These are phyloP conservation scores for Sistotremastrum niveocremeum DNA, from an alignment of 768 basidiomycete genomes.

Conservation along the genomic window DNA sequence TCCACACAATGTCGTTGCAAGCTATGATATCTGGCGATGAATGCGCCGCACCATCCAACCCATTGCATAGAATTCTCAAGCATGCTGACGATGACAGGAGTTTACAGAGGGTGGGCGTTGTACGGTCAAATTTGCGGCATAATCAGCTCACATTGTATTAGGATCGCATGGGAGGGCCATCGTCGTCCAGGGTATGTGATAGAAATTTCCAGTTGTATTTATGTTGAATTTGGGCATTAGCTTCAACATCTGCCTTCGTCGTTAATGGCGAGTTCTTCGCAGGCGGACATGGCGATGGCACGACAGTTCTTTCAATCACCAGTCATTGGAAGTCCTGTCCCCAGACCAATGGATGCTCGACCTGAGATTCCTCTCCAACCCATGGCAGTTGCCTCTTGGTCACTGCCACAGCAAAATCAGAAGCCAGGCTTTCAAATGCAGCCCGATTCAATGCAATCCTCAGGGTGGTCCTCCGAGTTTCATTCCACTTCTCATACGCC, in stretches of 20 bases:
- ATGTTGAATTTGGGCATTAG: conserved; percentile 21
- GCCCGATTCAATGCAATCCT: background rate
- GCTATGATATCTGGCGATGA: conserved; percentile 79
- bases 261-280: conserved; percentile 32
- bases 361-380: conserved; percentile 17
- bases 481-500: background rate
- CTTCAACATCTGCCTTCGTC: conserved; percentile 63
- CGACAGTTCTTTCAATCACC: conserved; percentile 52
- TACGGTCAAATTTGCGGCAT: background rate
- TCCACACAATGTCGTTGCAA: conserved; percentile 53
- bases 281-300: conserved; percentile 61
- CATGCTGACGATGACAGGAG: conserved; percentile 83
- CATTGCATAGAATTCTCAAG: conserved; percentile 79
- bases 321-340: background rate
- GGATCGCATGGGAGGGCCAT: conserved; percentile 67
- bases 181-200: conserved; percentile 43
- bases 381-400: conserved; percentile 17
- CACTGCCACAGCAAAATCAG: conserved; percentile 16
- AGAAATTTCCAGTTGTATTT: conserved; percentile 8
- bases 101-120: conserved; percentile 57
- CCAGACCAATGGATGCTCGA: conserved; percentile 21
- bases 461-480: conserved; percentile 5
- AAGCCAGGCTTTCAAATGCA: conserved; percentile 2
- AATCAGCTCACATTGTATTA: conserved; percentile 13
- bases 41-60: conserved; percentile 74